These are phyloP conservation scores for Nidularia sp. DNA, from an alignment of 768 basidiomycete species.

Conservation along the genomic window DNA sequence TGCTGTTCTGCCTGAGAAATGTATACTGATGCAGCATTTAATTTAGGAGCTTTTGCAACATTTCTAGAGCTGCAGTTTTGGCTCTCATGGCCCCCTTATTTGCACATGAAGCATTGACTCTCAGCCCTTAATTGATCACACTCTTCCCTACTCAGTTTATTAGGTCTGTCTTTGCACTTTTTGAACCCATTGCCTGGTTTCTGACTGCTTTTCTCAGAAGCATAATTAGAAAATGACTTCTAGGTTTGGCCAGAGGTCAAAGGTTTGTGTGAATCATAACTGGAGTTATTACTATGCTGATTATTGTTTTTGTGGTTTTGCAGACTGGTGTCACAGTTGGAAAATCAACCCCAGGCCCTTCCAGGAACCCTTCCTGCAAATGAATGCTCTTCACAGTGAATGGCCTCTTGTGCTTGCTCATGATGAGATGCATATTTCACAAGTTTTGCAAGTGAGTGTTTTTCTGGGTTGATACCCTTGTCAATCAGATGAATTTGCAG, in stretches of 20 bases:
- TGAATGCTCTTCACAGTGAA: too few species aligned
- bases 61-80: slow-evolving; percentile 11
- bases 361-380: not conserved
- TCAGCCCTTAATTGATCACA: slow-evolving; percentile 6
- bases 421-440: not conserved
- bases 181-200: too few species aligned
- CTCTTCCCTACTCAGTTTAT: slow-evolving; percentile 8
- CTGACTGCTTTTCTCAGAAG: too few species aligned
- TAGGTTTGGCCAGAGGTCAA: too few species aligned
- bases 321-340: not conserved
- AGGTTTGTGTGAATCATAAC: not conserved
- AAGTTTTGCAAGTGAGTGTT: not conserved
- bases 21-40: slow-evolving; percentile 1
- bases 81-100: slow-evolving; percentile 13
- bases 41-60: slow-evolving; percentile 6
- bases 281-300: not conserved
- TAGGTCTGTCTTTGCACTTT: not conserved
- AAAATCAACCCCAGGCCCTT: not conserved
- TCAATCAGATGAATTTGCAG: not conserved
- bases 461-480: not conserved
- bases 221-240: too few species aligned
- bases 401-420: not conserved
- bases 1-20: not conserved
- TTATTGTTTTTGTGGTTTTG: not conserved
- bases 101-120: slow-evolving; percentile 15